phyloP scores from a whole-genome alignment of 2,329 filamentous ascomycete genomes.

The Ilyonectria sp. region DNA sequence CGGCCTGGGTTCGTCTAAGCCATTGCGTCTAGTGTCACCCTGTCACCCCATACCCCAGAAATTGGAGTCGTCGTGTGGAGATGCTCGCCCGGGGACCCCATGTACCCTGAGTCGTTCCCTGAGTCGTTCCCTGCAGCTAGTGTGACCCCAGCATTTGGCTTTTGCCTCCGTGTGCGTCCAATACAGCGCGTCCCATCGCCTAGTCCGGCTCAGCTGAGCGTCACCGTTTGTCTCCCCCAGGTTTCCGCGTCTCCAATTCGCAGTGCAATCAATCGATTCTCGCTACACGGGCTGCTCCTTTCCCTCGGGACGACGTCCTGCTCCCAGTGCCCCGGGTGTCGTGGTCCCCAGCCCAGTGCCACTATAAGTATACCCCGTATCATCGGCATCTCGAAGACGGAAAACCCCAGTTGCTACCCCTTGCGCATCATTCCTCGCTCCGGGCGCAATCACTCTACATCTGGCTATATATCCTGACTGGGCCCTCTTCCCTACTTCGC shows the following conservation, averaged over 20 bases:
- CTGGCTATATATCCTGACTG: no score
- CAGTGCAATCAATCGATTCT: no score
- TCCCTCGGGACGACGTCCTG: neutral
- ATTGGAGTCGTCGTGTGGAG: constrained; percentile 25
- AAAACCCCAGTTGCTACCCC: neutral
- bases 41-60: constrained; percentile 21
- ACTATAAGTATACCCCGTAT: constrained; percentile 2
- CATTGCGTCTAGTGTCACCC: neutral
- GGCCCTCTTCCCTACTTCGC: neutral
- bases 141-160: constrained; percentile 7
- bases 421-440: neutral
- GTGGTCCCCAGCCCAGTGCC: neutral
- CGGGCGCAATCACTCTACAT: neutral
- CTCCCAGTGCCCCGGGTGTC: neutral
- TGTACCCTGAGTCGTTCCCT: constrained; percentile 18
- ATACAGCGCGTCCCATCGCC: neutral
- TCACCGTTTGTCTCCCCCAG: constrained; percentile 16
- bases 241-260: neutral
- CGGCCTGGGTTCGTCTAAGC: constrained; percentile 2
- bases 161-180: constrained; percentile 10
- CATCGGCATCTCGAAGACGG: neutral
- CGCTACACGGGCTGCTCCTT: neutral
- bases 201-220: constrained; percentile 9
- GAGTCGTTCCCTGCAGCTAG: constrained; percentile 16
- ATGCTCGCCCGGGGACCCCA: neutral